Evolutionary conservation across 1,284 basidiomycete genomes (phyloP).

Genomic region (Dichomitus squalens): DNA sequence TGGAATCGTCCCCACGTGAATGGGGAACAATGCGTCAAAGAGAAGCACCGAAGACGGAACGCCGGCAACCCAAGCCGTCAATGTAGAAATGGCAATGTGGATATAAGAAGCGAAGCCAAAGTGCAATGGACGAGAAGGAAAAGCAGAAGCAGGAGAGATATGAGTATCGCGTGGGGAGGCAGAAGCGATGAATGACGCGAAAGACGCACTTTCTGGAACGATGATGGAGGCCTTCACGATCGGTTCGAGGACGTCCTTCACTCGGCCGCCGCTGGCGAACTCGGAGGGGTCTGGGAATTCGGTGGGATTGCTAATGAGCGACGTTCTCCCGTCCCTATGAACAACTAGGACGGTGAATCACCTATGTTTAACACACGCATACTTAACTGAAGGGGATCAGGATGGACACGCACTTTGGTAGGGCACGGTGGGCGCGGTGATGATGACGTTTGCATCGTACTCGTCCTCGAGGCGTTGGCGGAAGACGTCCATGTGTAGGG

Average conservation of each 20-base stretch:
- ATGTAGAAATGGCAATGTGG: not conserved
- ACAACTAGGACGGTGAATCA: constrained; percentile 56
- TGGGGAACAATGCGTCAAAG: too few relatives aligned
- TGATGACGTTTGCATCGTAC: constrained; percentile 87
- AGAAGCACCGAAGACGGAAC: not conserved
- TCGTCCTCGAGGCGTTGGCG: constrained; percentile 97
- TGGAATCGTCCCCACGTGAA: not conserved
- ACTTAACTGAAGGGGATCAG: not conserved
- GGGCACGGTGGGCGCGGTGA: constrained; percentile 93
- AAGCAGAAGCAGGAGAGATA: not conserved
- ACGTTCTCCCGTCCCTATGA: constrained; percentile 64
- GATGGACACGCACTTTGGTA: constrained; percentile 68
- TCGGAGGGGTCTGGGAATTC: constrained; percentile 87
- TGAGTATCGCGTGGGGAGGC: constrained; percentile 1
- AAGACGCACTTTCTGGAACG: constrained; percentile 78
- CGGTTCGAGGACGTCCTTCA: constrained; percentile 85
- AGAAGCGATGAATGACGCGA: not conserved
- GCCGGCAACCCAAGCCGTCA: not conserved
- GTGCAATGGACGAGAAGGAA: not conserved
- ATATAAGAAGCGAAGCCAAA: not conserved
- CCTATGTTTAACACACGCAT: constrained; percentile 16
- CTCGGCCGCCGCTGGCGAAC: constrained; percentile 47
- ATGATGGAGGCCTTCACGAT: constrained; percentile 90
- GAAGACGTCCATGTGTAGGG: constrained; percentile 97
- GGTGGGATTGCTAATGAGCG: constrained; percentile 86